Base-by-base conservation (phyloP, 352 stramenopile genomes). In the Phytopythium mirpurense region DNA sequence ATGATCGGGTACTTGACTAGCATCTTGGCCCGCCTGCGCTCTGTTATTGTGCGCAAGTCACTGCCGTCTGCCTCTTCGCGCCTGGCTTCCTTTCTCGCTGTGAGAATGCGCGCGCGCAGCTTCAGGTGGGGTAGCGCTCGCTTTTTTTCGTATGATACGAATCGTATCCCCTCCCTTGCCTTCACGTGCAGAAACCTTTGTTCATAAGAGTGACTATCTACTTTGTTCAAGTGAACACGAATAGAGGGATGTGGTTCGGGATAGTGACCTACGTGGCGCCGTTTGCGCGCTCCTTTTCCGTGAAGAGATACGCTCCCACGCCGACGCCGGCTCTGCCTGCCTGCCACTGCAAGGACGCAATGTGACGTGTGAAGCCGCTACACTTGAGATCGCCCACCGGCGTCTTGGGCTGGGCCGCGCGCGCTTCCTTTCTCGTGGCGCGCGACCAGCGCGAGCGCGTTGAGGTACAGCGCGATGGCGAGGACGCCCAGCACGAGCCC, bases 1-100 rank as follows among this genome's bases (percentile, higher is more conserved):
- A 93, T 86, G 61, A 93, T 89, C 27, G 83, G 83, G 59, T 91
- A 93, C 61, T 86, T 88, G 62, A 92, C 82, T 46, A 80, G 67
- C 80, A 93, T 93, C 19, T 11, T 67, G 52, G 21, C 31, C 21
- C n/a, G 9, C 23, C 29, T 18, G 1, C 18, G 23, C 8, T 26
- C 16, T 43, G 37, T 26, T n/a, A 2, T n/a, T 26, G 36, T 8
- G 36, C 18, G 5, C 36, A 6, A 16, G 10, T 46, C 40, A 21
- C 16, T 42, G 18, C n/a, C n/a, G n/a, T n/a, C n/a, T n/a, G n/a
- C n/a, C n/a, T n/a, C n/a, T n/a, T n/a, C n/a, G n/a, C n/a, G n/a
- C n/a, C n/a, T n/a, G n/a, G n/a, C n/a, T n/a, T n/a, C n/a, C n/a
- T n/a, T n/a, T n/a, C n/a, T n/a, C n/a, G n/a, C n/a, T n/a, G n/a